These are phyloP conservation scores for Hirsutella rhossiliensis DNA, from an alignment of 2,329 filamentous ascomycete species.

Conservation along the genomic window DNA sequence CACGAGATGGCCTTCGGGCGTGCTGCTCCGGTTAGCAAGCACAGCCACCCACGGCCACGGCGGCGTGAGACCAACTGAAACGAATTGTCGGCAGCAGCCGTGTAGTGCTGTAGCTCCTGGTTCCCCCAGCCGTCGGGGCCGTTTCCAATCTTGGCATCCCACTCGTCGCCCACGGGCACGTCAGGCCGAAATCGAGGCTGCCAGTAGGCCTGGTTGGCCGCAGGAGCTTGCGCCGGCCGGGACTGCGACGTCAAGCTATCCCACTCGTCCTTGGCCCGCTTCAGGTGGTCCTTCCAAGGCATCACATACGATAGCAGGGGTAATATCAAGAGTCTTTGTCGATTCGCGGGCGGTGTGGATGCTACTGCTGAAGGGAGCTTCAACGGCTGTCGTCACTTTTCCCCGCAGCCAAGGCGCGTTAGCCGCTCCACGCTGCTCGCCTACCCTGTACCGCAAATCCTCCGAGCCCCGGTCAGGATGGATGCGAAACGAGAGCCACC, in stretches of 20 bases:
- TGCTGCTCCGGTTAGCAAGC: constrained; percentile 13
- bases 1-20: constrained; percentile 36
- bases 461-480: too few relatives aligned
- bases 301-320: constrained; percentile 8
- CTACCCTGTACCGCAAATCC: too few relatives aligned
- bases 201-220: constrained; percentile 31
- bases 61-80: constrained; percentile 29
- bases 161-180: constrained; percentile 34
- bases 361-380: not conserved
- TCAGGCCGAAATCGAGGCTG: constrained; percentile 34
- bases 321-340: not conserved
- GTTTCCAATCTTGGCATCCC: constrained; percentile 40
- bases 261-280: constrained; percentile 25
- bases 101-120: constrained; percentile 47
- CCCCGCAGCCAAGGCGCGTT: too few relatives aligned
- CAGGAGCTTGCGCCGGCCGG: constrained; percentile 3
- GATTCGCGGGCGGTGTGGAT: not conserved
- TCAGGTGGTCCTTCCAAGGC: constrained; percentile 25
- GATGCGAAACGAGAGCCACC: too few relatives aligned
- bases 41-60: not conserved
- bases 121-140: constrained; percentile 52
- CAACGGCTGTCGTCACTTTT: too few relatives aligned
- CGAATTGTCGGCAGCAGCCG: constrained; percentile 32
- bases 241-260: constrained; percentile 17
- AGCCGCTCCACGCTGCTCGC: too few relatives aligned